These are phyloP conservation scores for Sordariomycetes sp. DNA, from an alignment of 2,329 filamentous ascomycete species.

Conservation along the genomic window DNA sequence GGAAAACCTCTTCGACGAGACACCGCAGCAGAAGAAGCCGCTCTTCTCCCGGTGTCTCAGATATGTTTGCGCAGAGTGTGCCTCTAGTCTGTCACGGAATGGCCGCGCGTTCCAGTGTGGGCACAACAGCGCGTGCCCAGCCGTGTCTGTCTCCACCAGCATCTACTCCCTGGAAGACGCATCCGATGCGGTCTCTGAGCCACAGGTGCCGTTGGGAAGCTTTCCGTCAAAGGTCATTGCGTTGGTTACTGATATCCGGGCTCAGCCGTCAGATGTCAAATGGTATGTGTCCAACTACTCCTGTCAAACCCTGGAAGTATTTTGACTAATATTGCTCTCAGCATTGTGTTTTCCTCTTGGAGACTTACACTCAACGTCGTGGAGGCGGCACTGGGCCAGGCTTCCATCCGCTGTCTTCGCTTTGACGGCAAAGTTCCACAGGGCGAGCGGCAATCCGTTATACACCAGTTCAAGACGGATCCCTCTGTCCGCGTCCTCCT, in stretches of 20 bases:
- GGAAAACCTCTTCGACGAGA: conserved; percentile 9
- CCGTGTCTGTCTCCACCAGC: neutral
- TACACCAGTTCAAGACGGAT: conserved; percentile 28
- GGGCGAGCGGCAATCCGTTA: conserved; percentile 25
- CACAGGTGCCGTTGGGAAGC: conserved; percentile 10
- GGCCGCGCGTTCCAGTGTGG: conserved; percentile 4
- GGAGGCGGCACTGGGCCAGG: conserved; percentile 23
- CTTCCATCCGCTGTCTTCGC: conserved; percentile 22
- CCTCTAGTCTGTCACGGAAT: neutral
- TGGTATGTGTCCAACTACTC: conserved; percentile 15
- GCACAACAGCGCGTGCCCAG: neutral
- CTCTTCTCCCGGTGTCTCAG: conserved; percentile 20
- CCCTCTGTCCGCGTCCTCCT: conserved; percentile 13
- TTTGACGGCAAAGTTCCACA: conserved; percentile 36
- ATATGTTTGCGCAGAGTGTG: conserved; percentile 21
- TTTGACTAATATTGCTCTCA: conserved; percentile 10
- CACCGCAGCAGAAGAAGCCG: neutral
- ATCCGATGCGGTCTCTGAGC: conserved; percentile 12
- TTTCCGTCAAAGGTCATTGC: conserved; percentile 21
- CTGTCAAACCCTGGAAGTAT: neutral
- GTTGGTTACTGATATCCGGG: conserved; percentile 19
- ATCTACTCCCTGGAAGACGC: neutral
- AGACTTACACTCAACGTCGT: conserved; percentile 34
- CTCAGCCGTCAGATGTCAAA: conserved; percentile 16
- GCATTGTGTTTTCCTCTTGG: conserved; percentile 42